phyloP scores from a whole-genome alignment of 1,284 basidiomycete species.

The Melampsora americana region DNA sequence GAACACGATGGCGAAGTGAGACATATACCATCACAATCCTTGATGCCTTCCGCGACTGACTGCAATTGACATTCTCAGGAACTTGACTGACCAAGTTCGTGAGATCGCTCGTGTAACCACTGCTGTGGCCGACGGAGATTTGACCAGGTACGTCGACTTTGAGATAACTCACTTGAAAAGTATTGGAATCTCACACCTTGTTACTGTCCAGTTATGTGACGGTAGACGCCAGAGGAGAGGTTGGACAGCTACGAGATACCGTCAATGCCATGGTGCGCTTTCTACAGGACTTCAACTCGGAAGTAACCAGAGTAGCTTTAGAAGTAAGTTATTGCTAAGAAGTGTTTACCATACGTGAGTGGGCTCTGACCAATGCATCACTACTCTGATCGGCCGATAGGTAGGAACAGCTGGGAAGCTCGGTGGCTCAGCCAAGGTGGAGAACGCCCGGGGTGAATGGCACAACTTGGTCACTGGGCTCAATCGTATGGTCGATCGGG shows the following conservation, averaged over 20 bases:
- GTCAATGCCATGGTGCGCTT: slow-evolving; percentile 44
- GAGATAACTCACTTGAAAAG: background rate
- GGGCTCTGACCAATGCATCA: background rate
- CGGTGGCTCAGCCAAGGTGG: slow-evolving; percentile 86
- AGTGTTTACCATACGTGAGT: background rate
- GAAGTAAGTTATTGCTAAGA: slow-evolving; percentile 24
- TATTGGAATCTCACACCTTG: background rate
- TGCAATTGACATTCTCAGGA: slow-evolving; percentile 1
- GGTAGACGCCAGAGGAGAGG: slow-evolving; percentile 38
- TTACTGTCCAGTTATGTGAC: slow-evolving; percentile 30
- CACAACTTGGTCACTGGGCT: slow-evolving; percentile 56
- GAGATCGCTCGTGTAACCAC: slow-evolving; percentile 43
- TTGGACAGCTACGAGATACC: slow-evolving; percentile 33
- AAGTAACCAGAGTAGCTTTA: slow-evolving; percentile 40
- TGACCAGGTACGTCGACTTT: slow-evolving; percentile 25
- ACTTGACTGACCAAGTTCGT: slow-evolving; percentile 42
- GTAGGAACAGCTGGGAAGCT: slow-evolving; percentile 85
- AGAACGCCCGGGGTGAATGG: slow-evolving; percentile 93
- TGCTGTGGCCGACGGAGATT: slow-evolving; percentile 41
- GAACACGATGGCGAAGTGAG: slow-evolving; percentile 43
- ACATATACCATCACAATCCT: background rate
- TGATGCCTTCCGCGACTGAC: slow-evolving; percentile 6
- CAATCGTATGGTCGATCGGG: slow-evolving; percentile 43
- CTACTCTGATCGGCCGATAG: background rate
- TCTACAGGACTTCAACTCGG: slow-evolving; percentile 41